A percentile compares a stretch with the other conserved stretches of the same genome.
Conservation (phyloP, 2,329 filamentous ascomycete genomes). For the Ophiostoma pallidulum region DNA sequence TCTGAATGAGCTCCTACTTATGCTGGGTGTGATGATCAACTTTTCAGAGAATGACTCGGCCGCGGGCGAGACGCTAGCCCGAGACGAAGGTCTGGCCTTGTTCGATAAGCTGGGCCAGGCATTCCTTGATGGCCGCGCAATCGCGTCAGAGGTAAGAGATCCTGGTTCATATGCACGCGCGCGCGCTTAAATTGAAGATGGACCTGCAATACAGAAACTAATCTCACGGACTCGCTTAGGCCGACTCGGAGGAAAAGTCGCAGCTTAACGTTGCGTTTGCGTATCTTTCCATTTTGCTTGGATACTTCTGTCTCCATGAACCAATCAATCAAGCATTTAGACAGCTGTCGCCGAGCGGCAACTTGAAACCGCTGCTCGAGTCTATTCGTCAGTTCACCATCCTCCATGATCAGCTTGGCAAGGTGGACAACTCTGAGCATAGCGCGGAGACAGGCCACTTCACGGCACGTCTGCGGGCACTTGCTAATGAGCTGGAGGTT, state of each 20-base stretch:
- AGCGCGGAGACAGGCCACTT: conserved; percentile 24
- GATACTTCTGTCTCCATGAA: conserved; percentile 60
- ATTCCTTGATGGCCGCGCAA: conserved; percentile 59
- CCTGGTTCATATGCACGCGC: no score
- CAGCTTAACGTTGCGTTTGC: conserved; percentile 76
- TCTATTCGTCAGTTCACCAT: conserved; percentile 47
- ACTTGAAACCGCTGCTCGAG: conserved; percentile 36
- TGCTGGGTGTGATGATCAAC: conserved; percentile 78
- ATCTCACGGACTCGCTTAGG: conserved; percentile 32
- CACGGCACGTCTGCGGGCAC: conserved; percentile 29
- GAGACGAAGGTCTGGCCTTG: conserved; percentile 25
- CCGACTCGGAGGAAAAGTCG: conserved; percentile 63
- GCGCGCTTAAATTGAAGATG: no score
- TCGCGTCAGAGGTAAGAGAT: conserved; percentile 55
- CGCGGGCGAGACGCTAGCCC: conserved; percentile 42
- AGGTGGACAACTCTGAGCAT: conserved; percentile 28
- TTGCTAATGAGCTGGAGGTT: conserved; percentile 30
- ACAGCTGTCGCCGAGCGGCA: conserved; percentile 33
- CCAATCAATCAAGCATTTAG: conserved; percentile 36
- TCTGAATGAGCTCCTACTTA: conserved; percentile 65
- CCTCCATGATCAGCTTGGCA: conserved; percentile 41
- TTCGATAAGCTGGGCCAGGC: conserved; percentile 47
- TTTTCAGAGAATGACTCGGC: conserved; percentile 66
- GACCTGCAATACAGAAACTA: background rate
- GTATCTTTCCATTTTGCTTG: conserved; percentile 75